These are phyloP conservation scores for Tulasnella sp. DNA, from an alignment of 768 basidiomycete genomes.

Conservation along the genomic window DNA sequence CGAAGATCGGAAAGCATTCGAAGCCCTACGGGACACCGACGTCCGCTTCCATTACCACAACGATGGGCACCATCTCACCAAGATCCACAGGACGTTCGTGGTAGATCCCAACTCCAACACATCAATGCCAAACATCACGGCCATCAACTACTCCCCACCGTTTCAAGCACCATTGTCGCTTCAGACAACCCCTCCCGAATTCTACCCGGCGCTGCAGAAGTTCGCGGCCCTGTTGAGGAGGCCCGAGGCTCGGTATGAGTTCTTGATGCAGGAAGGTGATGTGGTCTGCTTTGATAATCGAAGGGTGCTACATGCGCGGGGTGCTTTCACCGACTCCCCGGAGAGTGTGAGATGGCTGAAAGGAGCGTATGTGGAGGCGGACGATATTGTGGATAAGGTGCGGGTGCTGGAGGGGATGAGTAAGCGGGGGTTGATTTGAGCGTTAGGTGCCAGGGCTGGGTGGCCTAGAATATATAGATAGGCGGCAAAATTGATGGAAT, in stretches of 20 bases:
- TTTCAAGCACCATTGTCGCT: conserved; percentile 76
- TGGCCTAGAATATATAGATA: too few relatives aligned
- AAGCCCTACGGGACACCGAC: conserved; percentile 44
- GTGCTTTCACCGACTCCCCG: conserved; percentile 48
- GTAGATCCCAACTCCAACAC: conserved; percentile 25
- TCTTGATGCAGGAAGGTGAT: conserved; percentile 70
- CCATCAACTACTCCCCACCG: conserved; percentile 88
- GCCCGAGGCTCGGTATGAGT: conserved; percentile 40
- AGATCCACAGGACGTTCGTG: conserved; percentile 65
- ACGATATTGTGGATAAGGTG: conserved; percentile 41
- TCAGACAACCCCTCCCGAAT: conserved; percentile 36
- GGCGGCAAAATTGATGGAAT: too few relatives aligned
- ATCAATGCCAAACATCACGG: conserved; percentile 32
- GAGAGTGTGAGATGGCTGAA: conserved; percentile 72
- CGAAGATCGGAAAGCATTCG: conserved; percentile 41
- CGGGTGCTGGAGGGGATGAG: conserved; percentile 12
- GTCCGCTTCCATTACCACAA: conserved; percentile 91
- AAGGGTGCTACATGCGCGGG: conserved; percentile 76
- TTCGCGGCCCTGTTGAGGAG: conserved; percentile 53
- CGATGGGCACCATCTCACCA: conserved; percentile 71
- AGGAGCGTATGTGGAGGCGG: conserved; percentile 46
- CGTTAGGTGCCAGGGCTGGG: too few relatives aligned
- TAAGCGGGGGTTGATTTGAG: too few relatives aligned
- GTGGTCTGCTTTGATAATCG: conserved; percentile 88
- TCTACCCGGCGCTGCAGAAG: conserved; percentile 49